Evolutionary conservation across 192 early-diverging fungal species (phyloP).

Genomic region (Umbelopsis isabellina): DNA sequence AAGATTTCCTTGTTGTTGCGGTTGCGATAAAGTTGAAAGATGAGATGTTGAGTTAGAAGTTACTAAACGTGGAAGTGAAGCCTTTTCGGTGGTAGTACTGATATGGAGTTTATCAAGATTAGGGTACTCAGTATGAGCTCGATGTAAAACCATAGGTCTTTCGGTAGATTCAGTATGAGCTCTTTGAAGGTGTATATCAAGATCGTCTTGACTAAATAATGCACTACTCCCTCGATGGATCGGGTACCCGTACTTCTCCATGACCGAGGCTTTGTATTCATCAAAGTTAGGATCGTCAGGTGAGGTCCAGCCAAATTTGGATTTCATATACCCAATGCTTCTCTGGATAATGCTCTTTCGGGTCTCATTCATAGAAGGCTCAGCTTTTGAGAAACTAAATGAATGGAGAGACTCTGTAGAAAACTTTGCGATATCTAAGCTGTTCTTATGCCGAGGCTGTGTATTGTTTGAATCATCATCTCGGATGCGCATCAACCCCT

Average conservation of each 20-base stretch:
- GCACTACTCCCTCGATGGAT: conserved; percentile 35
- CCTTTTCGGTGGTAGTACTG: background rate
- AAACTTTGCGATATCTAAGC: conserved; percentile 45
- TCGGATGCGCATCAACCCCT: conserved; percentile 26
- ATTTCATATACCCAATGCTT: conserved; percentile 58
- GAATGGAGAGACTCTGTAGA: conserved; percentile 53
- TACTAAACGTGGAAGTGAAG: background rate
- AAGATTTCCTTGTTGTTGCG: conserved; percentile 31
- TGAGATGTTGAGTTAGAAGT: conserved; percentile 5
- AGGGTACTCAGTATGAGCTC: conserved; percentile 18
- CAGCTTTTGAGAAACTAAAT: conserved; percentile 45
- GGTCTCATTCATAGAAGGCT: conserved; percentile 44
- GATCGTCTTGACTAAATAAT: conserved; percentile 23
- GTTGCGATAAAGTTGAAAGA: conserved; percentile 13
- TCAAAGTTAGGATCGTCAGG: conserved; percentile 38
- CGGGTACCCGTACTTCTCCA: conserved; percentile 36
- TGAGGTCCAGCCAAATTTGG: conserved; percentile 54
- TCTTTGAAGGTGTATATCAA: conserved; percentile 7
- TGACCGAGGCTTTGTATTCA: conserved; percentile 31
- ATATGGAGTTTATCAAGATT: conserved; percentile 14
- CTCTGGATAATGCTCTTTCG: conserved; percentile 51
- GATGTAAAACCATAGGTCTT: conserved; percentile 34
- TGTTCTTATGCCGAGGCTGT: conserved; percentile 3
- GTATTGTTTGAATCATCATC: conserved; percentile 9
- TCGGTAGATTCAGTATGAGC: background rate